Conservation (phyloP, 345 rosid species). For the Rhodamnia rubescens region DNA sequence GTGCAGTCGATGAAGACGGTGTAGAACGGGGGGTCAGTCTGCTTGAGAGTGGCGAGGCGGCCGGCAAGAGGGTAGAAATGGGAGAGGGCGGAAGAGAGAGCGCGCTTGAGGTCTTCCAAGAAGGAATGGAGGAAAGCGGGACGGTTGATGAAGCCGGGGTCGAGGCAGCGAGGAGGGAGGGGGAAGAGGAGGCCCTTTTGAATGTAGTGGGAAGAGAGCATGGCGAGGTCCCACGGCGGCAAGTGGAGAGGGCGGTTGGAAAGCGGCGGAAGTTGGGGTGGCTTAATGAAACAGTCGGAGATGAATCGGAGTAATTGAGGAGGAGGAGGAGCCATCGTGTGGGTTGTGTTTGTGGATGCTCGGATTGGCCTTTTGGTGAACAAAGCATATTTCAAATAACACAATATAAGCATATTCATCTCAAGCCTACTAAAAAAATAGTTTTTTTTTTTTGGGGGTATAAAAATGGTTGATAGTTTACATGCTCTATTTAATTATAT, state of each 20-base stretch:
- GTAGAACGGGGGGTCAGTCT: slow-evolving; percentile 16
- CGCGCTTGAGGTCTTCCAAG: slow-evolving; percentile 26
- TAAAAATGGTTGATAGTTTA: too few relatives aligned
- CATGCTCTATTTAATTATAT: too few relatives aligned
- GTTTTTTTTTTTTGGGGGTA: too few relatives aligned
- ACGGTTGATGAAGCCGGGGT: background rate
- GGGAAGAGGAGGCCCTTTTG: slow-evolving; percentile 47
- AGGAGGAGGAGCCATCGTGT: background rate
- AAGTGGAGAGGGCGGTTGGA: slow-evolving; percentile 32
- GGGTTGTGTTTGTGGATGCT: background rate
- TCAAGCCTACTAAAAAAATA: too few relatives aligned
- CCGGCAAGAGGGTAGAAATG: slow-evolving; percentile 67
- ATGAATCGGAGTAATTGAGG: slow-evolving; percentile 8
- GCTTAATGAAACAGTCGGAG: slow-evolving; percentile 45
- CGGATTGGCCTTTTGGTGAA: background rate
- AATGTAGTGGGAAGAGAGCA: slow-evolving; percentile 69
- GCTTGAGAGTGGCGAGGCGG: slow-evolving; percentile 19
- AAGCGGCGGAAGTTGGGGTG: slow-evolving; percentile 18
- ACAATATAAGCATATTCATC: too few relatives aligned
- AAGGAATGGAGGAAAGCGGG: slow-evolving; percentile 15
- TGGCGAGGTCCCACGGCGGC: slow-evolving; percentile 52
- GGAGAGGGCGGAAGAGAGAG: slow-evolving; percentile 38
- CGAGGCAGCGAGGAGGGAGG: slow-evolving; percentile 16
- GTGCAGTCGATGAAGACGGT: slow-evolving; percentile 32
- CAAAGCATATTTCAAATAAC: too few relatives aligned